Base-by-base conservation (phyloP, 352 stramenopile species). In the Pythium aphanidermatum region DNA sequence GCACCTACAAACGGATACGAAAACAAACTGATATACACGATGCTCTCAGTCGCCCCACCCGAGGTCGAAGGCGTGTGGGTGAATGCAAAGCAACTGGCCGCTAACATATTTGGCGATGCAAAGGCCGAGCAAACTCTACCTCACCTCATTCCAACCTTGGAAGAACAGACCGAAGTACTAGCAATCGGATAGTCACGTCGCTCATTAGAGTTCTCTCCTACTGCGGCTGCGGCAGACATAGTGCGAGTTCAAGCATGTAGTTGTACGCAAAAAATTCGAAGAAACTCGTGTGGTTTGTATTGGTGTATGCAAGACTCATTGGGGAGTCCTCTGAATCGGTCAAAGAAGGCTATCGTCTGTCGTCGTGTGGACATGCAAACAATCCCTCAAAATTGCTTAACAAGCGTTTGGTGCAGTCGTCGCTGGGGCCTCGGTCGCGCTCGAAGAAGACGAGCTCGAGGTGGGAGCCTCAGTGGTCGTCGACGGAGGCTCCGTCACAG, bases 1-100 rank as follows among this genome's bases (percentile, higher is more conserved):
- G 37, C 47, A 9, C 55, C 55, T 5, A 54, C 40, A 8, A 63
- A 38, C 25, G 55, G 55, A 7, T 54, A 51, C 37, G 47, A 56
- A n/a, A 63, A 57, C 55, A 63, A 58, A 19, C 42, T 56, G 16
- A 11, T 63, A 23, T 35, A 57, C 19, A 31, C 28, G 8, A 19
- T 58, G 34, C 55, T 63, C 35, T 26, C 31, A 6, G 28, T 23
- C 5, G 55, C 55, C n/a, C 36, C 55, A 19, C 7, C 55, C 21
- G 42, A 27, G 21, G 36, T 57, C 26, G 27, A 48, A 11, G 55
- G 55, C 26, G 55, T 63, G 26, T 63, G 55, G 55, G 28, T 63
- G 19, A 47, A 63, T n/a, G 46, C 41, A n/a, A 51, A 52, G 34
- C 10, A 39, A 1, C 10, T 56, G 13, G 40, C 52, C 2, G 16